Evolutionary conservation across 257 asterid species (phyloP).

Genomic region (Perilla frutescens): DNA sequence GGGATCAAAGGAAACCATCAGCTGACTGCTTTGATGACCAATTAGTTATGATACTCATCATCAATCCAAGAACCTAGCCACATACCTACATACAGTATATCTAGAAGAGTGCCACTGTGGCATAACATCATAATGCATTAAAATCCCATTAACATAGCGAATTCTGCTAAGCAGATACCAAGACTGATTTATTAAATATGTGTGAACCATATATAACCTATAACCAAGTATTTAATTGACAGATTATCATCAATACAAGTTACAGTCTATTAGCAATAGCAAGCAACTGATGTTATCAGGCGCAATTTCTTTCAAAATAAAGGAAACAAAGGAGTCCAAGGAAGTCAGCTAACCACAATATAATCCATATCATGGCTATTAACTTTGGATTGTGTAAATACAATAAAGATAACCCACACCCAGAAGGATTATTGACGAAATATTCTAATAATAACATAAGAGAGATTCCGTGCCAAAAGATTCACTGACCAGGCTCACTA

Average conservation of each 20-base stretch:
- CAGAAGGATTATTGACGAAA: neutral
- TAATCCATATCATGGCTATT: constrained; percentile 17
- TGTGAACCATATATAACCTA: constrained; percentile 6
- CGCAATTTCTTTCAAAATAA: neutral
- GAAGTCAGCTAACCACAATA: neutral
- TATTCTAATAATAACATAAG: neutral
- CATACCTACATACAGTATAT: constrained; percentile 27
- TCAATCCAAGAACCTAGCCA: constrained; percentile 25
- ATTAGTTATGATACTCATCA: constrained; percentile 28
- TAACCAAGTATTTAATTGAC: constrained; percentile 12
- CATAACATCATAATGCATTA: constrained; percentile 26
- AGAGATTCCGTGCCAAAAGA: neutral
- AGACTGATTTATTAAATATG: neutral
- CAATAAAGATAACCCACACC: neutral
- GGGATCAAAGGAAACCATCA: constrained; percentile 28
- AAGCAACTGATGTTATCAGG: neutral
- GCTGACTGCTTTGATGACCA: constrained; percentile 21
- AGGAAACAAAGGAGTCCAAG: constrained; percentile 5
- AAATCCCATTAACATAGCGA: constrained; percentile 16
- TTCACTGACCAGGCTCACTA: constrained; percentile 6
- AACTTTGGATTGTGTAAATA: constrained; percentile 5
- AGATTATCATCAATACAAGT: constrained; percentile 25
- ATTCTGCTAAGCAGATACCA: constrained; percentile 21
- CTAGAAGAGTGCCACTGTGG: constrained; percentile 2
- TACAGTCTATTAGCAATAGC: neutral